Percentiles rank a stretch among this genome's conserved stretches.
Conservation (phyloP, 495 filamentous ascomycete species). For the Podospora pseudopauciseta region DNA sequence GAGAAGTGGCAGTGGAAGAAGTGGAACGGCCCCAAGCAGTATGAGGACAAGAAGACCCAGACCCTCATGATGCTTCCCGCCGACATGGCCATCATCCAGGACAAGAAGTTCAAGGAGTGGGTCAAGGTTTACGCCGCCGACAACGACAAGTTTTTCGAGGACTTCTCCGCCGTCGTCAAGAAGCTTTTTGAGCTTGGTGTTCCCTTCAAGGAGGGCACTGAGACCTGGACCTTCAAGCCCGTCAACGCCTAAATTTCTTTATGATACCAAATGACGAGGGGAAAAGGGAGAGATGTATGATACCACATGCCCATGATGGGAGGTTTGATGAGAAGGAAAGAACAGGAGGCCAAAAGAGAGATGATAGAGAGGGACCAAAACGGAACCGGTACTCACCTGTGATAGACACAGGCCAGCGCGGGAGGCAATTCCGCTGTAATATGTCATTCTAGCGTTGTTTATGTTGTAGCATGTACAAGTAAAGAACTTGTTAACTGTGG, state of each 20-base stretch:
- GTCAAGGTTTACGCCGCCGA: constrained; percentile 92
- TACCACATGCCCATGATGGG: background rate
- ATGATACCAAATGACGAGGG: background rate
- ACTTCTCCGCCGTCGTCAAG: constrained; percentile 73
- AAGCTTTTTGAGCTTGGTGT: constrained; percentile 95
- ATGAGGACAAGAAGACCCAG: constrained; percentile 78
- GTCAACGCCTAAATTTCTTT: constrained; percentile 24
- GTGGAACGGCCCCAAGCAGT: constrained; percentile 86
- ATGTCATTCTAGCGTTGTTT: constrained; percentile 4
- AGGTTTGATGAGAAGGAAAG: constrained; percentile 2
- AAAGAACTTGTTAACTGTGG: background rate
- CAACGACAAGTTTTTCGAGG: constrained; percentile 87
- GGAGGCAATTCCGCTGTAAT: constrained; percentile 1
- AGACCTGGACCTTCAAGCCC: constrained; percentile 73
- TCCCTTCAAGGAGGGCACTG: constrained; percentile 67
- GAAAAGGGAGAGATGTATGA: background rate
- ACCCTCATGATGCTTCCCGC: constrained; percentile 96
- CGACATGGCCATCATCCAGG: constrained; percentile 82
- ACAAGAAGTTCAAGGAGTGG: constrained; percentile 79
- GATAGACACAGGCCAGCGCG: constrained; percentile 1
- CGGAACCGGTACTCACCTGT: background rate
- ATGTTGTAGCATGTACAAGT: background rate
- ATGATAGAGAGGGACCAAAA: background rate
- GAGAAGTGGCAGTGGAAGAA: constrained; percentile 93
- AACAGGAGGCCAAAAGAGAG: background rate